Evolutionary conservation across 2,329 filamentous ascomycete species (phyloP), one percentile per base, ranked within the genome.

Genomic region (Calonectria montana): DNA sequence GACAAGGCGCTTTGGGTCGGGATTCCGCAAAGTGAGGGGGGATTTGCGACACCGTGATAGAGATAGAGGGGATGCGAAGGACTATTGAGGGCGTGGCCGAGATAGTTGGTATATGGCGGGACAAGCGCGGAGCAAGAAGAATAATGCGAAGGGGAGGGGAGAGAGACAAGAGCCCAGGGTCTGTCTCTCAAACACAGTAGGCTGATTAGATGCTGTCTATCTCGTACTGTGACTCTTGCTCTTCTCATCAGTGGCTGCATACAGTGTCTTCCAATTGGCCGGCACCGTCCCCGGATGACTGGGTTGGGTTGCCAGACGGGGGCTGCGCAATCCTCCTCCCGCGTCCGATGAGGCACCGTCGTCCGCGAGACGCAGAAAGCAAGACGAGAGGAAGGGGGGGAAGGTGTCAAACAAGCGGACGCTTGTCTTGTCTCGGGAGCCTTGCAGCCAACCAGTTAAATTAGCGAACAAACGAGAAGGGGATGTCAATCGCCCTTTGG

Each of bases 111-210:
- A 25, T 16, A 13, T 9, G 25, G 9, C 1, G 23, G 31, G 21
- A 45, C 16, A 29, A 45, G 59, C 25, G 35, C 43, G 21, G 29
- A 27, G 47, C 29, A 23, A 8, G 16, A 47, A 43, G 16, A 21
- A 39, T 15, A 45, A 47, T 47, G 47, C 41, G 48, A 48, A 27
- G 27, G n/a, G 12, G 61, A 37, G 18, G 35, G 45, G 35, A 35
- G 47, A 47, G 37, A 45, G 31, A 64, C 2, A 8, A 12, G 13
- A n/a, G 7, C 21, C 15, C 21, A 13, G 10, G 23, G 41, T 10
- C 21, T 63, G 45, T 53, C 47, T 29, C 43, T 39, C 59, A 65
- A 64, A 64, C 39, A 69, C 67, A 69, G 67, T 69, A 41, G 12
- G 10, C 18, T 35, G 39, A 47, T 53, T 27, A 7, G 41, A 35